These are phyloP conservation scores for Sechiopsis laciniata DNA, from an alignment of 306 rosid genomes.

Conservation along the genomic window DNA sequence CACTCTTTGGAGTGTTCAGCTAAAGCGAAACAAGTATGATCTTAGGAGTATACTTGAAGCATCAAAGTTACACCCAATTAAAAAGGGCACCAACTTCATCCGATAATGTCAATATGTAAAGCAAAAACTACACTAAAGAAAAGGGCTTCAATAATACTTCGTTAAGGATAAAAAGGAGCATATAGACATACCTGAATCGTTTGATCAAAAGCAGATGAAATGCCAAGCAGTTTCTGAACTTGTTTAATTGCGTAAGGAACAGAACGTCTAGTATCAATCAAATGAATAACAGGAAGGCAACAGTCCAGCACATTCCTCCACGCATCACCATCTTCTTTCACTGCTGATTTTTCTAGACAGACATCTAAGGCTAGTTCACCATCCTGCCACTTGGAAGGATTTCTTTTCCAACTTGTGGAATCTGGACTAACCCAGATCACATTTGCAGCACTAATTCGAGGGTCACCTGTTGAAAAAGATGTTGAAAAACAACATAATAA, in stretches of 20 bases:
- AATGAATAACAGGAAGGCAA: slow-evolving; percentile 83
- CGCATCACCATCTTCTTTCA: slow-evolving; percentile 86
- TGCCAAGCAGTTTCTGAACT: slow-evolving; percentile 72
- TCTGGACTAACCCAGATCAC: slow-evolving; percentile 79
- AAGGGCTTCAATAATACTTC: neutral
- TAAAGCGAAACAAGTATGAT: neutral
- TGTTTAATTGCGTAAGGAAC: slow-evolving; percentile 81
- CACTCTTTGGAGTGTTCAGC: neutral
- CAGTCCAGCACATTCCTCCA: slow-evolving; percentile 87
- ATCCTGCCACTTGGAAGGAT: slow-evolving; percentile 43
- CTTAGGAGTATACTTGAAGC: neutral
- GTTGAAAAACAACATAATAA: neutral
- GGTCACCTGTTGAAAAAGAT: slow-evolving; percentile 49
- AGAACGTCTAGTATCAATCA: slow-evolving; percentile 80
- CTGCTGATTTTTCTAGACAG: slow-evolving; percentile 57
- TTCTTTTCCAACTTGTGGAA: slow-evolving; percentile 68
- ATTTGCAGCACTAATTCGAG: slow-evolving; percentile 62
- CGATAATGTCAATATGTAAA: too few species aligned
- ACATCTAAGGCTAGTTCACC: slow-evolving; percentile 86
- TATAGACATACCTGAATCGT: slow-evolving; percentile 53
- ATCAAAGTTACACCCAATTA: neutral
- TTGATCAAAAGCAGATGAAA: slow-evolving; percentile 84
- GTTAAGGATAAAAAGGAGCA: neutral
- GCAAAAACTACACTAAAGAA: neutral
- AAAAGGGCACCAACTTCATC: neutral